A percentile compares a stretch with the other conserved stretches of the same genome.
phyloP scores from a whole-genome alignment of 2,329 filamentous ascomycete species.

The Calonectria hawksworthii region DNA sequence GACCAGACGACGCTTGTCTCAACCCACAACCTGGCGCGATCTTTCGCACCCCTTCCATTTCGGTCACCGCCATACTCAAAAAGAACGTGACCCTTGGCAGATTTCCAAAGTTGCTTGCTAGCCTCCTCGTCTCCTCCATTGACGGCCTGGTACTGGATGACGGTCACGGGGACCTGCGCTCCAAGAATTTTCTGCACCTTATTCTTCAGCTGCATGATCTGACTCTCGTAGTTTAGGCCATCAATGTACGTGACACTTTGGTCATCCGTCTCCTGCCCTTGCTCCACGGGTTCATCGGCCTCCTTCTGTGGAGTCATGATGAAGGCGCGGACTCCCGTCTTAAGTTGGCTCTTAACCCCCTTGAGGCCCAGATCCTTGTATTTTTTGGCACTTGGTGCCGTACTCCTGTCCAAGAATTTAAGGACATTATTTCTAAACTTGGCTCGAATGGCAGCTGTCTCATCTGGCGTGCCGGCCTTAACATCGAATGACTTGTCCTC shows the following conservation, averaged over 20 bases:
- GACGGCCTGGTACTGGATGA: slow-evolving; percentile 1
- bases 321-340: background rate
- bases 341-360: background rate
- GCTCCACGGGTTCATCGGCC: background rate
- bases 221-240: background rate
- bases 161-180: background rate
- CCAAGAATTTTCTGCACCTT: background rate
- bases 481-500: background rate
- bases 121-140: background rate
- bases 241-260: background rate
- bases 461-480: too few relatives aligned
- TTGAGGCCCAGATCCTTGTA: background rate
- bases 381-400: background rate
- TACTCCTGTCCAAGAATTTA: background rate
- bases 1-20: background rate
- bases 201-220: background rate
- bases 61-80: slow-evolving; percentile 5
- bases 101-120: background rate
- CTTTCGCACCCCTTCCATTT: background rate
- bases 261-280: background rate
- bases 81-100: background rate
- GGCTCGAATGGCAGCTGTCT: too few relatives aligned
- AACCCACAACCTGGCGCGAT: background rate
- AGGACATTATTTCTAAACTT: background rate
- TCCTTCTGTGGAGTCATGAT: slow-evolving; percentile 2